A percentile compares a stretch with the other conserved stretches of the same genome.
phyloP scores from a whole-genome alignment of 2,329 filamentous ascomycete species.

The Dactylellina cionopaga region DNA sequence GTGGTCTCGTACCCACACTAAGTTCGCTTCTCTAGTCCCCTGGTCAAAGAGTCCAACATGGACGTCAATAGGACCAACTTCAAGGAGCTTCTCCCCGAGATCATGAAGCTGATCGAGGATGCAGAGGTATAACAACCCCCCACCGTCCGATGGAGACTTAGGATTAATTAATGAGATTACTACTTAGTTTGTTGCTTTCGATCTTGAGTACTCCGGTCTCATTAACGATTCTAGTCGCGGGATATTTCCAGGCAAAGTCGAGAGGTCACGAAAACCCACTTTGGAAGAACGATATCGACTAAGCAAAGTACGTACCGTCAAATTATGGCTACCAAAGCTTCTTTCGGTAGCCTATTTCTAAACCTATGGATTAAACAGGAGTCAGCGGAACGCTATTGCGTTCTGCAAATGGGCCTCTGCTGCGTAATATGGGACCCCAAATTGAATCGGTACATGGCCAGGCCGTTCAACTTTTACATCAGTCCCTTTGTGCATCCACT shows the following conservation, averaged over 20 bases:
- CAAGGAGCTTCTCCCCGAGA: slow-evolving; percentile 18
- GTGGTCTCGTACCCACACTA: no score
- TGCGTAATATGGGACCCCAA: slow-evolving; percentile 45
- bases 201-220: slow-evolving; percentile 56
- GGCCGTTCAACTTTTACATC: slow-evolving; percentile 55
- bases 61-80: slow-evolving; percentile 24
- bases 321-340: neutral
- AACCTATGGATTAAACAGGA: slow-evolving; percentile 20
- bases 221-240: slow-evolving; percentile 33
- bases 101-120: slow-evolving; percentile 25
- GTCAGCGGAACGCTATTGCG: slow-evolving; percentile 54
- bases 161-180: neutral
- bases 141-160: neutral
- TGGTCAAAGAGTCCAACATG: neutral
- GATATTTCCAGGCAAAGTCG: slow-evolving; percentile 27
- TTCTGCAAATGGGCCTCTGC: slow-evolving; percentile 56
- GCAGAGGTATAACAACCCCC: slow-evolving; percentile 21
- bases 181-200: slow-evolving; percentile 53
- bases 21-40: neutral
- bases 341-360: neutral
- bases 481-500: slow-evolving; percentile 30
- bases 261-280: slow-evolving; percentile 46
- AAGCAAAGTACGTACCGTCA: slow-evolving; percentile 32
- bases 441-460: slow-evolving; percentile 41
- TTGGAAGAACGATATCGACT: slow-evolving; percentile 55